These are phyloP conservation scores for Blumeriella jaapii DNA, from an alignment of 2,329 filamentous ascomycete genomes.

Conservation along the genomic window DNA sequence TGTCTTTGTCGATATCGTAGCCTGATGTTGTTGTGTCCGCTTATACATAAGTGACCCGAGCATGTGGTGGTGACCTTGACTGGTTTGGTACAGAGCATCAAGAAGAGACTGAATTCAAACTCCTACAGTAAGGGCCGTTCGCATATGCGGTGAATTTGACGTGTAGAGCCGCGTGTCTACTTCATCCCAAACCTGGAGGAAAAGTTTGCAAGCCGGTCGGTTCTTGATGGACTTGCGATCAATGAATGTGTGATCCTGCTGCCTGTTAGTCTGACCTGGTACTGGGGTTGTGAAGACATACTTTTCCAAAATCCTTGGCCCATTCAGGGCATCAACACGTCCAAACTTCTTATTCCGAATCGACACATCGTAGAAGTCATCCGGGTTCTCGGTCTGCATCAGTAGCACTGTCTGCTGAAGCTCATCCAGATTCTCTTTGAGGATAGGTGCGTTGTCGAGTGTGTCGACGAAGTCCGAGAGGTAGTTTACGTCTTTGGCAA, in stretches of 20 bases:
- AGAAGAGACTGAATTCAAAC: no score
- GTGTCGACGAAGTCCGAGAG: slow-evolving; percentile 77
- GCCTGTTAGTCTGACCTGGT: slow-evolving; percentile 11
- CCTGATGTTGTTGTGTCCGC: no score
- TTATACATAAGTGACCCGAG: no score
- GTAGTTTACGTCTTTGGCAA: slow-evolving; percentile 75
- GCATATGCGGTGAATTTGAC: no score
- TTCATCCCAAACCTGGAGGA: slow-evolving; percentile 66
- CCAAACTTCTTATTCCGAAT: slow-evolving; percentile 88
- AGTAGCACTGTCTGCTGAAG: slow-evolving; percentile 84
- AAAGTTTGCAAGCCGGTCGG: slow-evolving; percentile 57
- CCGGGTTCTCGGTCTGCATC: slow-evolving; percentile 79
- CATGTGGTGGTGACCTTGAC: no score
- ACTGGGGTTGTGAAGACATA: slow-evolving; percentile 30
- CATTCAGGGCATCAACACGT: slow-evolving; percentile 82
- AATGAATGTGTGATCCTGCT: slow-evolving; percentile 52
- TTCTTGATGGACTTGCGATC: slow-evolving; percentile 41
- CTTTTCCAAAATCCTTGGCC: slow-evolving; percentile 87
- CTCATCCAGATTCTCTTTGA: slow-evolving; percentile 83
- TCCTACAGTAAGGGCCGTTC: no score
- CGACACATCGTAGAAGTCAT: slow-evolving; percentile 91
- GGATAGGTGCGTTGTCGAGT: slow-evolving; percentile 72
- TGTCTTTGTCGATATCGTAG: no score
- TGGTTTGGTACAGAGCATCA: no score
- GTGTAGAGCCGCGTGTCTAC: slow-evolving; percentile 16